Evolutionary conservation across 1,284 basidiomycete genomes (phyloP).

Genomic region (Tremellales sp.): DNA sequence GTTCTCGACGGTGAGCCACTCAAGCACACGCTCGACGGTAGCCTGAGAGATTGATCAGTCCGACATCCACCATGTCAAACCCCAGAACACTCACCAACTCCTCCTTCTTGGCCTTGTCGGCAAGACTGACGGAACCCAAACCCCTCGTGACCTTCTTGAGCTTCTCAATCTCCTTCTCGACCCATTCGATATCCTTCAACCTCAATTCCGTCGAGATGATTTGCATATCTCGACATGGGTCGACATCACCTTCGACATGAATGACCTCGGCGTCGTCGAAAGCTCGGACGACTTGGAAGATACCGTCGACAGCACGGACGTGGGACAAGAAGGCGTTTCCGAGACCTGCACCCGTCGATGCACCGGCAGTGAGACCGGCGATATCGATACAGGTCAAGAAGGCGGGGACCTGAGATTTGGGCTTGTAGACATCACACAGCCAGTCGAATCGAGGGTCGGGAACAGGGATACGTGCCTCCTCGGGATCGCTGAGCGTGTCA

Average conservation of each 20-base stretch:
- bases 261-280: conserved; percentile 99
- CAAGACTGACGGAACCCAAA: conserved; percentile 74
- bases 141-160: conserved; percentile 61
- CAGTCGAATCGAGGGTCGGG: conserved; percentile 93
- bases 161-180: conserved; percentile 81
- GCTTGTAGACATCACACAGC: conserved; percentile 89
- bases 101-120: conserved; percentile 94
- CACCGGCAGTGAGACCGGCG: conserved; percentile 93
- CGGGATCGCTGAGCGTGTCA: conserved; percentile 50
- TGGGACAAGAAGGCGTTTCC: conserved; percentile 98
- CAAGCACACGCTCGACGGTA: conserved; percentile 78
- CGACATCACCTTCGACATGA: conserved; percentile 97
- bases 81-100: conserved; percentile 65
- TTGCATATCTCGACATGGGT: conserved; percentile 95
- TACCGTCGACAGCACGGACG: conserved; percentile 97
- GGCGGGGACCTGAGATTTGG: conserved; percentile 80
- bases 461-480: conserved; percentile 92
- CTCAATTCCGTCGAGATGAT: conserved; percentile 93
- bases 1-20: conserved; percentile 72
- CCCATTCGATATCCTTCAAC: conserved; percentile 98
- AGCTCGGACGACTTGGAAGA: conserved; percentile 96
- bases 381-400: conserved; percentile 99
- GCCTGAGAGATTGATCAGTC: conserved; percentile 58
- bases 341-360: conserved; percentile 95
- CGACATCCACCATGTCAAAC: background rate